Evolutionary conservation across 1,139 yeast species (phyloP), one percentile per base, ranked within the genome.

Genomic region (Casaregolazyma suthepensis): DNA sequence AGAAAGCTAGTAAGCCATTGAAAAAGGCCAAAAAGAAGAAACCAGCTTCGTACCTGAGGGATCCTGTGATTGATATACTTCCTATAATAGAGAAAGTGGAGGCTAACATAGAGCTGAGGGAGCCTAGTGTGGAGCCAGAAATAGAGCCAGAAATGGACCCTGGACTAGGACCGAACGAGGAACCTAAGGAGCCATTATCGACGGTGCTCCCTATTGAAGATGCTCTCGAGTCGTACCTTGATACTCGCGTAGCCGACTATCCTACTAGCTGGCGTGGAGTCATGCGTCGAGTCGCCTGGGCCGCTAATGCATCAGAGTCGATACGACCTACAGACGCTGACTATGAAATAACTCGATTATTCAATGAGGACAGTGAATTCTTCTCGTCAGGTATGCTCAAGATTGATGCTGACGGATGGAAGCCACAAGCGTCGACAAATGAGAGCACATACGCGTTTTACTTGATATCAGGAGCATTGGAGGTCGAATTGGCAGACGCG

Each of bases 341-440:
- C 54, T 87, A 81, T 65, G 74, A 78, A 52, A 73, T 88, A 18
- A 86, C 87, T 0, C 78, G 85, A 10, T 71, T 88, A 50, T 89
- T 87, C 61, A 85, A 84, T 60, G 78, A 80, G 54, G 82, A 85
- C 61, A 76, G 78, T 50, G 85, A 82, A 45, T 79, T 78, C 57
- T 79, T 85, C 52, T 96, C 95, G 0, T 82, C 88, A 35, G 97
- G 96, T 1, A 74, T 88, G 59, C 73, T 90, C 55, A 81, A 80
- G 53, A 71, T 90, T 26, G 89, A 93, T 0, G 60, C 63, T 1
- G 68, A 75, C 2, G 82, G 81, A 13, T 73, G 73, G 49, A 89
- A 89, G 65, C 80, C 82, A 46, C 69, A 78, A 57, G 79, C 82
- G 61, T 78, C 83, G 22, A 81, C 94, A 13, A 82, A 80, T 42